Conservation (phyloP, 768 basidiomycete genomes). For the Boletellus ananas region DNA sequence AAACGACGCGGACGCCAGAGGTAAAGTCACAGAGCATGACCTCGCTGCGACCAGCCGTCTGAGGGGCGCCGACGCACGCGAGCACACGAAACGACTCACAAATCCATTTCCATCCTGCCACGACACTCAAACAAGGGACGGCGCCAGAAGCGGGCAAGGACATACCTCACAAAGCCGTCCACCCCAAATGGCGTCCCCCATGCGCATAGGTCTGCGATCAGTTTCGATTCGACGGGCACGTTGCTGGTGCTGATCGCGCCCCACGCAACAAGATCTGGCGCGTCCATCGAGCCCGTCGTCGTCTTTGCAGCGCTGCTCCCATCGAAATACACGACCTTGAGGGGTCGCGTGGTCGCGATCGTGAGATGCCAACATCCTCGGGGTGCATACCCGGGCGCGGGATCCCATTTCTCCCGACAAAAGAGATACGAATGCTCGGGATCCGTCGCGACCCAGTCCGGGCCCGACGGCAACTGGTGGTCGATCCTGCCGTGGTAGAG, state of each 20-base stretch:
- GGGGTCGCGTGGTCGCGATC: constrained; percentile 11
- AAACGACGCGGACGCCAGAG: constrained; percentile 37
- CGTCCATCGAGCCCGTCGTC: constrained; percentile 29
- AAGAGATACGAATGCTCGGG: constrained; percentile 40
- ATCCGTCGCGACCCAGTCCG: constrained; percentile 35
- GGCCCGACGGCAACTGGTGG: constrained; percentile 23
- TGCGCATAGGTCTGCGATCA: constrained; percentile 27
- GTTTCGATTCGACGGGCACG: constrained; percentile 16
- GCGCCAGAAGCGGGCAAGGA: too few species aligned
- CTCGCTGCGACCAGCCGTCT: constrained; percentile 31
- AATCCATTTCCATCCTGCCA: constrained; percentile 45
- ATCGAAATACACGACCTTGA: constrained; percentile 11
- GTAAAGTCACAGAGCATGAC: constrained; percentile 48
- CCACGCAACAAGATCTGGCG: constrained; percentile 33
- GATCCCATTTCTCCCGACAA: constrained; percentile 19
- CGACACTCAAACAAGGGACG: constrained; percentile 18
- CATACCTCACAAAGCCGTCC: constrained; percentile 32
- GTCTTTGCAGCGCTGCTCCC: constrained; percentile 10
- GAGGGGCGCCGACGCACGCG: too few species aligned
- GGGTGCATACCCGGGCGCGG: neutral
- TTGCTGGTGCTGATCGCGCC: constrained; percentile 17
- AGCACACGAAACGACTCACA: constrained; percentile 30
- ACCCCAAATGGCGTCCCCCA: constrained; percentile 31
- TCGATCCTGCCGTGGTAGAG: constrained; percentile 31
- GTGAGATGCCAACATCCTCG: constrained; percentile 16